Percentiles rank a stretch among this genome's conserved stretches.
Conservation (phyloP, 768 basidiomycete genomes). For the Cubamyces lactineus region DNA sequence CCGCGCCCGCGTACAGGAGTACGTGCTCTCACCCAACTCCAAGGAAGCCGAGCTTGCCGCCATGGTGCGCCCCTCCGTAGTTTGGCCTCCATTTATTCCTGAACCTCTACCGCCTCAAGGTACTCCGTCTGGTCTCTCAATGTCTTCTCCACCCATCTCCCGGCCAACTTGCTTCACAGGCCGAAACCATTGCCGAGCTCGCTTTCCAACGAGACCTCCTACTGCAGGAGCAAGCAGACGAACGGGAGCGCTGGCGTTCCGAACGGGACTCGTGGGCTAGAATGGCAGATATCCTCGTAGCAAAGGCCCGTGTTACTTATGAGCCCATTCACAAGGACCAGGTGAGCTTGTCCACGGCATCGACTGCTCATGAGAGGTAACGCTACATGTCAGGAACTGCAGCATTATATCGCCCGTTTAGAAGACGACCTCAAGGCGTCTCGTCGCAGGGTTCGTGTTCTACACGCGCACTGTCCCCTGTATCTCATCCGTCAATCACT, state of each 20-base stretch:
- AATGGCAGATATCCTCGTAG: conserved; percentile 66
- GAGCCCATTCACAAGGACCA: conserved; percentile 21
- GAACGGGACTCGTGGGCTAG: conserved; percentile 69
- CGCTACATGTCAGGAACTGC: conserved; percentile 50
- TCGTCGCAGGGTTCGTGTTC: conserved; percentile 56
- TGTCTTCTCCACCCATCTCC: conserved; percentile 30
- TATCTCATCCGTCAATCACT: neutral
- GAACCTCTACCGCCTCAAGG: conserved; percentile 8
- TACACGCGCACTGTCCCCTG: neutral
- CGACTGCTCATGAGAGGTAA: neutral
- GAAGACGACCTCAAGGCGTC: conserved; percentile 66
- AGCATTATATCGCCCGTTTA: conserved; percentile 50
- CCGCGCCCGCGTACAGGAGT: conserved; percentile 48
- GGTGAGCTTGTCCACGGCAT: neutral
- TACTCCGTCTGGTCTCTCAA: conserved; percentile 25
- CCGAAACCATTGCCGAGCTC: conserved; percentile 60
- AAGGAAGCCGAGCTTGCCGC: conserved; percentile 41
- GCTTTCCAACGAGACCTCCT: conserved; percentile 62
- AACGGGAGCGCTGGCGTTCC: conserved; percentile 60
- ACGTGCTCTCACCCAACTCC: conserved; percentile 47
- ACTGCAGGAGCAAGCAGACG: conserved; percentile 54
- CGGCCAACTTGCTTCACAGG: conserved; percentile 58
- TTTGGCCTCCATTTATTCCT: neutral
- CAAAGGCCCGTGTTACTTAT: conserved; percentile 48
- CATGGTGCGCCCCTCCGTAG: conserved; percentile 19